Base-by-base conservation (phyloP, 2,329 filamentous ascomycete genomes). In the Hypomyces rosellus region DNA sequence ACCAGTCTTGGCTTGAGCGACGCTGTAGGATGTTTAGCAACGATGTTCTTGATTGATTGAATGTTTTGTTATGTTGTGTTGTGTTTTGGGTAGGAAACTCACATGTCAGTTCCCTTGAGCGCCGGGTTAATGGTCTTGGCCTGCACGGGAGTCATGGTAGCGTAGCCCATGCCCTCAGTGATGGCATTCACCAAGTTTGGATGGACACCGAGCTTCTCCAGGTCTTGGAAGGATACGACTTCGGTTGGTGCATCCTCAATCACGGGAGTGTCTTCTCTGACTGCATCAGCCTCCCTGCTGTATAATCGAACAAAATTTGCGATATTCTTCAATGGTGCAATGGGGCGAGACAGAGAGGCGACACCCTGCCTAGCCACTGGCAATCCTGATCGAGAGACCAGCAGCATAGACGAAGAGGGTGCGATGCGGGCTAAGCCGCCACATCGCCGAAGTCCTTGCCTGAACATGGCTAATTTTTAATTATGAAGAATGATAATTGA, bases 1-100 rank as follows among this genome's bases (percentile, higher is more conserved):
- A 65, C 93, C 93, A 8, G 93, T 99, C 72, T 89, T 96, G 53
- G 93, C 93, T 73, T 97, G 93, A 43, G 92, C 93, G 58, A 97
- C 78, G 60, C 86, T 89, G 62, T 54, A 34, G 46, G 66, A 63
- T 16, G 14, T 18, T 50, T 36, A 53, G 43, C 18, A 50, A 50
- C 36, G 20, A 20, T 3, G 20, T 20, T 20, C 20, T 20, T 20
- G 20, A n/a, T n/a, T n/a, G 20, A 20, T 5, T 20, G 20, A 20
- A 20, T 20, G 3, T 20, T 20, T 20, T 20, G n/a, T n/a, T n/a
- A n/a, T n/a, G n/a, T 20, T 20, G 13, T n/a, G 16, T 38, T n/a
- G 7, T 12, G n/a, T 38, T 14, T 45, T 36, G 13, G 14, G 1
- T 12, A 7, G 16, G 15, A 13, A 49, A 71, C 86, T 73, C 78